Base-by-base conservation (phyloP, 352 stramenopile genomes). In the Elongisporangium anandrum region DNA sequence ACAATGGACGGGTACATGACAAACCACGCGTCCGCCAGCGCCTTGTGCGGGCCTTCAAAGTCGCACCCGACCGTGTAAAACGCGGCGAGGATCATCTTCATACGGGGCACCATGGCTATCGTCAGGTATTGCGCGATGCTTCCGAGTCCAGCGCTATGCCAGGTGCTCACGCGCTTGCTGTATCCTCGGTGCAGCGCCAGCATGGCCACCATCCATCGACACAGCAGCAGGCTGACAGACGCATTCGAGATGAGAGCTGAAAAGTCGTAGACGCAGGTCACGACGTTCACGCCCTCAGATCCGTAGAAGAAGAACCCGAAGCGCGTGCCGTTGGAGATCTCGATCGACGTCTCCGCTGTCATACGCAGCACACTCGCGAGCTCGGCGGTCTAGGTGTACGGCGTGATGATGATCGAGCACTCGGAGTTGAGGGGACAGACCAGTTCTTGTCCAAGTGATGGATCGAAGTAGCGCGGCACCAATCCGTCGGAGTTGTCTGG, bases 241-340 rank as follows among this genome's bases (percentile, higher is more conserved):
- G 65, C 0, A 38, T 82, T 81, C 2, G 73, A n/a, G n/a, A n/a
- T n/a, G n/a, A n/a, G n/a, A n/a, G n/a, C 68, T 6, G 72, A 60
- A 22, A 77, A 52, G 8, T 71, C 57, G 56, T 85, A 81, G 8
- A 58, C 24, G 24, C 59, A 73, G 6, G 49, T 21, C 12, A 77
- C 48, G 0, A 53, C 61, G 17, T 57, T 52, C 7, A 15, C 45
- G 3, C 17, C 1, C 0, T 24, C 7, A 6, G 38, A 54, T 26
- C 78, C 51, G 22, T 63, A 77, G 2, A 75, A 4, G 52, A 81
- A 77, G 0, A 70, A 6, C 0, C 72, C 73, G 17, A 57, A 77
- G 7, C 62, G 65, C 0, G 52, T 55, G 1, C 53, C n/a, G 50
- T 75, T 79, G 6, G 65, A 60, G 4, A 72, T 59, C 15, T 47